Evolutionary conservation across 192 early-diverging fungal genomes (phyloP).

Genomic region (Backusella parvicylindrica): DNA sequence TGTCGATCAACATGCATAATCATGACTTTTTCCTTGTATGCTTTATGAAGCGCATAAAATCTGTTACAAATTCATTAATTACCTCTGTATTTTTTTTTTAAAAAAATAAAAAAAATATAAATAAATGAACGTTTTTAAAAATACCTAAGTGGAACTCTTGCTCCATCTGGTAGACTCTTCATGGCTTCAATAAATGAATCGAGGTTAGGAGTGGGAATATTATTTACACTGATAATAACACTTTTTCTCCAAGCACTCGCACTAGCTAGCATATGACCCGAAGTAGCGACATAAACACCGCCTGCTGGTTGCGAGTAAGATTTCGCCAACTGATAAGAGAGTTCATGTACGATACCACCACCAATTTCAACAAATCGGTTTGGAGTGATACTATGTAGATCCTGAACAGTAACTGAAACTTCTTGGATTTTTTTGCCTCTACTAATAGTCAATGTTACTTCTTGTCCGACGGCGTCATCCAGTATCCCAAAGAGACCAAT

Average conservation of each 20-base stretch:
- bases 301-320: constrained; percentile 63
- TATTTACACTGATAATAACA: constrained; percentile 64
- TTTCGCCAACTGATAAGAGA: constrained; percentile 78
- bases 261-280: constrained; percentile 66
- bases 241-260: constrained; percentile 67
- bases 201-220: constrained; percentile 60
- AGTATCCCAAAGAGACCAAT: constrained; percentile 58
- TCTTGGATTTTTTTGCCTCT: constrained; percentile 52
- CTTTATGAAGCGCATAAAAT: constrained; percentile 78
- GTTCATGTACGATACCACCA: constrained; percentile 71
- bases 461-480: constrained; percentile 57
- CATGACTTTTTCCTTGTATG: constrained; percentile 75
- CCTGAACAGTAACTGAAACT: constrained; percentile 54
- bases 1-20: constrained; percentile 87
- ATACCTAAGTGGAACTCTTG: constrained; percentile 48
- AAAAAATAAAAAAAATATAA: not conserved
- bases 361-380: constrained; percentile 84
- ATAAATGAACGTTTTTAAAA: not conserved
- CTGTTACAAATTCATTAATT: constrained; percentile 15
- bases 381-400: constrained; percentile 77
- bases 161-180: constrained; percentile 60
- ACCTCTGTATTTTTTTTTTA: not conserved
- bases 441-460: constrained; percentile 49
- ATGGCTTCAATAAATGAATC: constrained; percentile 66
- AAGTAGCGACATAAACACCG: constrained; percentile 78